These are phyloP conservation scores for Vachellia pachyceras DNA, from an alignment of 306 rosid species.

Conservation along the genomic window DNA sequence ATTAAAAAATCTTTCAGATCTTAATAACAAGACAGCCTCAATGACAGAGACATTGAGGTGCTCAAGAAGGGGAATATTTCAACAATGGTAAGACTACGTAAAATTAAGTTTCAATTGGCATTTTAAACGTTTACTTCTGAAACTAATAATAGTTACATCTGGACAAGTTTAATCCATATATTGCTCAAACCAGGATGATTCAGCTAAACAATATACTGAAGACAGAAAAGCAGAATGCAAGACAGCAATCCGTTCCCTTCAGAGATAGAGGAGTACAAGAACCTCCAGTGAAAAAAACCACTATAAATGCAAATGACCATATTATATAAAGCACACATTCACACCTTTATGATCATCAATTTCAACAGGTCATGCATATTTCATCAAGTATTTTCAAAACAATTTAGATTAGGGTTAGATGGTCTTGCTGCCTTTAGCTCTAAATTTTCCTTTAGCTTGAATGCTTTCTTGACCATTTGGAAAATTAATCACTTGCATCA, in stretches of 20 bases:
- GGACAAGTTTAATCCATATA: conserved; percentile 26
- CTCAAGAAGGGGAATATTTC: neutral
- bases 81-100: neutral
- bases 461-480: too few species aligned
- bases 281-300: neutral
- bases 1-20: neutral
- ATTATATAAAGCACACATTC: too few species aligned
- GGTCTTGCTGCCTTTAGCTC: too few species aligned
- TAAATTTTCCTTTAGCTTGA: too few species aligned
- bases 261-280: neutral
- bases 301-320: too few species aligned
- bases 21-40: neutral
- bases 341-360: too few species aligned
- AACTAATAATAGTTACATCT: neutral
- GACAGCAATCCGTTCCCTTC: conserved; percentile 9
- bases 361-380: too few species aligned
- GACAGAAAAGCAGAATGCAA: conserved; percentile 12
- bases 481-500: too few species aligned
- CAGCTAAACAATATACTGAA: neutral
- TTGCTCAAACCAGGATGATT: neutral
- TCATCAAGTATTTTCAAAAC: too few species aligned
- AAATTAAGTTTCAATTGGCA: neutral
- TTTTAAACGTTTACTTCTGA: neutral
- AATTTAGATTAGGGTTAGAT: too few species aligned
- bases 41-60: conserved; percentile 15